Evolutionary conservation across 2,329 filamentous ascomycete species (phyloP), one percentile per base, ranked within the genome.

Genomic region (Trichoderma aggressivum): DNA sequence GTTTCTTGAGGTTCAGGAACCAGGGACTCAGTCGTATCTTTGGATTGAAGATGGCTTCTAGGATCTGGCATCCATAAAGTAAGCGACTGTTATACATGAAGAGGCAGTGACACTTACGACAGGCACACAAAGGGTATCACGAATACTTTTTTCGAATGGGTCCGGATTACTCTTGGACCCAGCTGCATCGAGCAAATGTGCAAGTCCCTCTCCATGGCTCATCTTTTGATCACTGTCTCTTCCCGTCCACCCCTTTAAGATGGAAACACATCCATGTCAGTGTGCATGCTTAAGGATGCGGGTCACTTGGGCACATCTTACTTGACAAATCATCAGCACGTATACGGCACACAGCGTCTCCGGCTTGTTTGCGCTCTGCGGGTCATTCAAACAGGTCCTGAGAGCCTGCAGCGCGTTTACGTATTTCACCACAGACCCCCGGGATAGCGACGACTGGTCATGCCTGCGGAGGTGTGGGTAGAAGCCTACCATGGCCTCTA

Each of bases 341-440:
- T 82, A 82, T 6, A 82, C 78, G 6, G 80, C 79, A 18, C 80
- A 81, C 43, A 82, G 75, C 0, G 80, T 82, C 21, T 82, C 80
- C 0, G 76, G 72, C 4, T 78, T 77, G 8, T 72, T 72, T 5
- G 76, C 76, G 24, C 75, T 76, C 0, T 47, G 69, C 0, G 80
- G 78, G 11, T 81, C 75, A 28, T 73, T 72, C 1, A 82, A 59
- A 47, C 74, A 75, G 4, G 63, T 55, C 7, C 77, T 75, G 24
- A 82, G 73, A 1, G 74, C 72, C 10, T 72, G 76, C 12, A 82
- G 72, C 0, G 80, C 80, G 5, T 75, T 72, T 2, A 75, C 78
- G 69, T 81, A 81, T n/a, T 79, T 78, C 0, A 73, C 73, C 11
- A 80, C 70, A 16, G 65, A 53, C 2, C 18, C 39, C 10, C 65